phyloP scores from a whole-genome alignment of 305 asterid species.

The Fraxinus floribunda region DNA sequence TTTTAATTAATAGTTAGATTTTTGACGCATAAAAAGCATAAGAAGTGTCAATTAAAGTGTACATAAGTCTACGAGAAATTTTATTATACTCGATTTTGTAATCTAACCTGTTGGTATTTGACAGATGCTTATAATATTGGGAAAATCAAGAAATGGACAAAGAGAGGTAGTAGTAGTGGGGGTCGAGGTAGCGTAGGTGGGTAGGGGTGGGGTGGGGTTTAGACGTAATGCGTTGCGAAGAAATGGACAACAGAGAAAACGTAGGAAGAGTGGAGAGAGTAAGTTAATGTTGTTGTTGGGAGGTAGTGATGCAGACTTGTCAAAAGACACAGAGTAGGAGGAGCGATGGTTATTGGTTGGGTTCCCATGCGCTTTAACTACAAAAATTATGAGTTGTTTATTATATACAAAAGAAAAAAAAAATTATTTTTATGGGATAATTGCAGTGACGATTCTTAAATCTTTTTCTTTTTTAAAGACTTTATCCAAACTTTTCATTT shows the following conservation, averaged over 20 bases:
- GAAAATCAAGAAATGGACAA: neutral
- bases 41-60: too few relatives aligned
- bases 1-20: too few relatives aligned
- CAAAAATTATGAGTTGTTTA: neutral
- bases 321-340: neutral
- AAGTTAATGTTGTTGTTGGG: constrained; percentile 1
- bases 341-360: neutral
- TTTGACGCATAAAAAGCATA: too few relatives aligned
- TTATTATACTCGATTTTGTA: too few relatives aligned
- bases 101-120: too few relatives aligned
- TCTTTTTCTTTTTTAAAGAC: too few relatives aligned
- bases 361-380: neutral
- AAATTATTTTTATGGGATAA: too few relatives aligned
- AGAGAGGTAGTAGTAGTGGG: neutral
- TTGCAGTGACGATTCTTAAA: too few relatives aligned
- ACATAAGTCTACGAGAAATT: too few relatives aligned
- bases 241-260: constrained; percentile 37
- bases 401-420: too few relatives aligned
- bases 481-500: too few relatives aligned
- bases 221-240: neutral
- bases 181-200: neutral
- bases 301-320: neutral
- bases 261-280: constrained; percentile 2
- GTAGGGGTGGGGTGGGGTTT: neutral
- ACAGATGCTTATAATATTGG: neutral